Percentiles rank a stretch among this genome's conserved stretches.
These are phyloP conservation scores for Aspergillus nanangensis DNA, from an alignment of 495 filamentous ascomycete genomes.

Conservation along the genomic window DNA sequence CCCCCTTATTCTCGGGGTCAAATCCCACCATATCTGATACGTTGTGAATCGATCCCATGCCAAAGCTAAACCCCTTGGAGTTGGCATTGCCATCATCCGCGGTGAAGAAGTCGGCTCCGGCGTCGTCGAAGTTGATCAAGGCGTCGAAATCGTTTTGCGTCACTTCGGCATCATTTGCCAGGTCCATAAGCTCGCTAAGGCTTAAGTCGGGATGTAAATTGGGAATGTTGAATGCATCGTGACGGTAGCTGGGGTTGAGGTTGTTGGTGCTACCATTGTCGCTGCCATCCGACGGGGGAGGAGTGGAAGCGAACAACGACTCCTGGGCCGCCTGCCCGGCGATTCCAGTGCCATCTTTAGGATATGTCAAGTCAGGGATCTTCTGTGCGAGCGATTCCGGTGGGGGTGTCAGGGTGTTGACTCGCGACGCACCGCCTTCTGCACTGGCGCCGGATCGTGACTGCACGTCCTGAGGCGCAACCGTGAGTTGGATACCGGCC, in stretches of 20 bases:
- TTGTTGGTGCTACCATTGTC: constrained; percentile 44
- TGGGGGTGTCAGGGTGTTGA: constrained; percentile 37
- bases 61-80: constrained; percentile 20
- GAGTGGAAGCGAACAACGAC: constrained; percentile 34
- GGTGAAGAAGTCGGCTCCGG: constrained; percentile 33
- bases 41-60: constrained; percentile 15
- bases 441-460: constrained; percentile 16
- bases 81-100: constrained; percentile 21
- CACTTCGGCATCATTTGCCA: constrained; percentile 46
- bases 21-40: constrained; percentile 26
- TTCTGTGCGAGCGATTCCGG: constrained; percentile 43
- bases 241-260: constrained; percentile 29
- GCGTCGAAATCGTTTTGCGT: constrained; percentile 48
- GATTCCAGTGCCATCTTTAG: constrained; percentile 17
- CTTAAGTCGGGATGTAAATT: constrained; percentile 34
- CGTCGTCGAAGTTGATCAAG: constrained; percentile 45
- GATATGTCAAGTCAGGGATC: constrained; percentile 40
- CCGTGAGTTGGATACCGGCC: constrained; percentile 58
- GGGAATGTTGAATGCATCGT: constrained; percentile 32
- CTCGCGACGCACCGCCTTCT: constrained; percentile 23
- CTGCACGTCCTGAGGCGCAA: constrained; percentile 37
- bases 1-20: constrained; percentile 24
- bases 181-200: constrained; percentile 41
- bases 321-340: constrained; percentile 16
- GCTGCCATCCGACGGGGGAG: constrained; percentile 40